These are phyloP conservation scores for Helotiales sp. DNA, from an alignment of 2,329 filamentous ascomycete genomes.

Conservation along the genomic window DNA sequence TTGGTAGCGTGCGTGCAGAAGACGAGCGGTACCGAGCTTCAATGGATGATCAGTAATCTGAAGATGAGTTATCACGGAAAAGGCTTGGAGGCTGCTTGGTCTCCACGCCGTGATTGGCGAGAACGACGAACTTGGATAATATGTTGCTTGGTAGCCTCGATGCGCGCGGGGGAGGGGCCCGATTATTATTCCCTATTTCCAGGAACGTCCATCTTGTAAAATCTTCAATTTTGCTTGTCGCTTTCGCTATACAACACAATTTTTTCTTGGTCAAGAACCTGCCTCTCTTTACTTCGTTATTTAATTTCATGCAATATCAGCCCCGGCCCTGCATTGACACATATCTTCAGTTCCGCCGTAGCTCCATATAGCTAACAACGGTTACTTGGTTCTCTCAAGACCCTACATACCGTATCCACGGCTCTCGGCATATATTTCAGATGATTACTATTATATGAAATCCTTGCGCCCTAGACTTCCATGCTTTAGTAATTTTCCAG, in stretches of 20 bases:
- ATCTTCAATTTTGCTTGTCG: background rate
- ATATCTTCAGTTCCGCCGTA: background rate
- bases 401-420: background rate
- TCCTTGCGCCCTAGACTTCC: background rate
- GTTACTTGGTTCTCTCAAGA: background rate
- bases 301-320: too few species aligned
- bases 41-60: constrained; percentile 14
- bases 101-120: background rate
- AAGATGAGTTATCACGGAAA: constrained; percentile 5
- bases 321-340: background rate
- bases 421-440: background rate
- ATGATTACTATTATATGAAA: background rate
- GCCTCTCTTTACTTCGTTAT: too few species aligned
- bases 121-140: background rate
- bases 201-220: background rate
- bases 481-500: background rate
- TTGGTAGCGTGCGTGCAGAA: constrained; percentile 12
- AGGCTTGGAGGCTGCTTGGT: background rate
- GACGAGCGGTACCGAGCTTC: constrained; percentile 8
- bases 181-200: background rate
- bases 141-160: background rate
- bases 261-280: too few species aligned
- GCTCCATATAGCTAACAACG: background rate
- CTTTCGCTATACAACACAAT: too few species aligned
- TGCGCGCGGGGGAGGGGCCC: background rate